Conservation (phyloP, 768 basidiomycete genomes). For the Pleurotus djamor region DNA sequence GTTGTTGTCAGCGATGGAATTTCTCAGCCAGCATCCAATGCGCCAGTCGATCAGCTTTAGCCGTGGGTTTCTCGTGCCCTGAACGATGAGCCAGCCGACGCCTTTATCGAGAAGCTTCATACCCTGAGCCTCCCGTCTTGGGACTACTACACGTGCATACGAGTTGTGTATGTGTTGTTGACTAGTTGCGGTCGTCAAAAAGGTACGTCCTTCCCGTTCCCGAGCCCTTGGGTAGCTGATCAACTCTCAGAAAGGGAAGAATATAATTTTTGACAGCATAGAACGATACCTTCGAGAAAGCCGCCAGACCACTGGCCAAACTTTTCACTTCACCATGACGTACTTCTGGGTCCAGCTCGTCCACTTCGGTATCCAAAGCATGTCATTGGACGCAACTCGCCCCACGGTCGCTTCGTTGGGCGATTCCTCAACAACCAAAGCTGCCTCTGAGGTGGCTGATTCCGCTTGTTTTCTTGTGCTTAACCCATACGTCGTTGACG, state of each 20-base stretch:
- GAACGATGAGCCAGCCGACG: constrained; percentile 21
- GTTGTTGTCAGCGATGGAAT: no score
- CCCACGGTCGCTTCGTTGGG: neutral
- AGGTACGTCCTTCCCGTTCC: constrained; percentile 21
- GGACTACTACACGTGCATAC: constrained; percentile 50
- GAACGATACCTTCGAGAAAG: constrained; percentile 34
- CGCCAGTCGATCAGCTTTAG: constrained; percentile 29
- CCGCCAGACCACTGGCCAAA: constrained; percentile 29
- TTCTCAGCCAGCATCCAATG: constrained; percentile 15
- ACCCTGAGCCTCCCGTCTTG: constrained; percentile 32
- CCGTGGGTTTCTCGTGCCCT: constrained; percentile 32
- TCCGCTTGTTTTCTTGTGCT: constrained; percentile 35
- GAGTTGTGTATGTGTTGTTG: constrained; percentile 39
- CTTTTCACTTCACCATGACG: constrained; percentile 46
- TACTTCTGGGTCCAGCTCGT: constrained; percentile 52
- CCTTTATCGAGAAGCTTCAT: constrained; percentile 33
- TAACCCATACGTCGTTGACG: constrained; percentile 39
- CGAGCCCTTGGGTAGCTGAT: neutral
- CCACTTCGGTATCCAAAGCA: constrained; percentile 41
- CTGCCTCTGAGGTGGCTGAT: constrained; percentile 18
- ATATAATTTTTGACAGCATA: constrained; percentile 41
- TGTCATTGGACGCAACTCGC: constrained; percentile 4
- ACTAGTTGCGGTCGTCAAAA: constrained; percentile 37
- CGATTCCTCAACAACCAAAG: constrained; percentile 3
- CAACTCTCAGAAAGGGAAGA: constrained; percentile 28